Evolutionary conservation across 129 eudicot genomes (phyloP), one percentile per base, ranked within the genome.

Genomic region (Pseudognaphalium luteoalbum): DNA sequence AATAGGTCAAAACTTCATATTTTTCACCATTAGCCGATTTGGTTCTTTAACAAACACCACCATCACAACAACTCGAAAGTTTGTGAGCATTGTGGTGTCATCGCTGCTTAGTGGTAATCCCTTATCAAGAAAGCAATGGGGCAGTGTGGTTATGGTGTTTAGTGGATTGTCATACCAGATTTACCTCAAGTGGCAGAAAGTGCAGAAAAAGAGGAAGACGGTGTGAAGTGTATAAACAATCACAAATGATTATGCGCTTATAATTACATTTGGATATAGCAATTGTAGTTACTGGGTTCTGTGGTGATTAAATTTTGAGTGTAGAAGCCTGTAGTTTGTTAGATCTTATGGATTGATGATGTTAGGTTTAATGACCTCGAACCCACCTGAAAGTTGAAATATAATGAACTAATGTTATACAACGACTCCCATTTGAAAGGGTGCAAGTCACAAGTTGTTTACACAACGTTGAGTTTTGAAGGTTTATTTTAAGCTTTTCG

Each of bases 1-100:
- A 39, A 92, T 91, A 2, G 99, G 99, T 28, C 99, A 95, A 71
- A 95, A 95, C 54, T 95, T 95, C 56, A 95, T 95, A 59, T 95
- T 95, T 72, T 71, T 91, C 61, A 95, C 99, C 25, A 95, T 95
- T 52, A 95, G 97, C 68, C 89, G 96, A 56, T 95, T 95, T 50
- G 99, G 99, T 76, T 95, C 97, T 3, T 76, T 95, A 68, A 84
- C 99, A 3, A 95, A 95, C 85, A 95, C 97, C 6, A 95, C 99
- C 52, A 95, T 95, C 82, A 95, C 99, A 35, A 95, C 99, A 4
- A 95, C 99, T 4, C 88, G 99, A 37, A 95, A 95, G 80, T 95
- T 95, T 72, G 99, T 95, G 41, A 95, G 97, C 84, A 95, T 95
- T 44, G 99, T 95, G 69, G 94, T 95, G 50, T 95, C 99, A 44